Conservation (phyloP, 176 grass and related monocot genomes). For the Alopecurus myosuroides region DNA sequence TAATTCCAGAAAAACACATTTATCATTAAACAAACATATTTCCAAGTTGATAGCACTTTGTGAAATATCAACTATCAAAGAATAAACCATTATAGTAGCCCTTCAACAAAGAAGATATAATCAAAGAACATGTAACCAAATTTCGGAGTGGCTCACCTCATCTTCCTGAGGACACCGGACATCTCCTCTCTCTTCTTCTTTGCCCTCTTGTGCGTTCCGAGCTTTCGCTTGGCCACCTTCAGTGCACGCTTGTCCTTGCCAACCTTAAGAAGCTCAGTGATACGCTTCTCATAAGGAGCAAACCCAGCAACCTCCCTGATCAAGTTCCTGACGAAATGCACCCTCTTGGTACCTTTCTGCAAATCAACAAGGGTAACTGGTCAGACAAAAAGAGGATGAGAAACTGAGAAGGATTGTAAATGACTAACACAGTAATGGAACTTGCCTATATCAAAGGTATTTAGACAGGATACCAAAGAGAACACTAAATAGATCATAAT, state of each 20-base stretch:
- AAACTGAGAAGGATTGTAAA: not conserved
- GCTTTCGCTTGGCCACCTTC: slow-evolving; percentile 55
- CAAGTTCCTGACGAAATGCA: slow-evolving; percentile 40
- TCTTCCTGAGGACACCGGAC: slow-evolving; percentile 46
- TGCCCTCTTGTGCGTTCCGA: slow-evolving; percentile 60
- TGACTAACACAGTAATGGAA: not conserved
- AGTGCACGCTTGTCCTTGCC: slow-evolving; percentile 60
- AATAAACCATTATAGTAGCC: not conserved
- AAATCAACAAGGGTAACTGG: not conserved
- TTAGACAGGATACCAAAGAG: not conserved
- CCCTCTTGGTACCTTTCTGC: slow-evolving; percentile 53
- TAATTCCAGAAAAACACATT: not conserved
- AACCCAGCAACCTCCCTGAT: slow-evolving; percentile 65
- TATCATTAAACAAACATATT: not conserved
- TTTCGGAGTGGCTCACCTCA: slow-evolving; percentile 16
- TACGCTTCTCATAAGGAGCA: slow-evolving; percentile 57
- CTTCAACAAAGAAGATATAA: not conserved
- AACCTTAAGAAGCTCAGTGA: slow-evolving; percentile 62
- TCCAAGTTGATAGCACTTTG: not conserved
- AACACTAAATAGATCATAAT: not conserved
- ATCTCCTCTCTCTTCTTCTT: slow-evolving; percentile 79
- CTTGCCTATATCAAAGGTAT: too few relatives aligned
- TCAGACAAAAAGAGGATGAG: not conserved
- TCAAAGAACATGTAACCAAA: not conserved
- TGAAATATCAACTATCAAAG: not conserved